These are phyloP conservation scores for Aphanocladium album DNA, from an alignment of 2,329 filamentous ascomycete genomes.

Conservation along the genomic window DNA sequence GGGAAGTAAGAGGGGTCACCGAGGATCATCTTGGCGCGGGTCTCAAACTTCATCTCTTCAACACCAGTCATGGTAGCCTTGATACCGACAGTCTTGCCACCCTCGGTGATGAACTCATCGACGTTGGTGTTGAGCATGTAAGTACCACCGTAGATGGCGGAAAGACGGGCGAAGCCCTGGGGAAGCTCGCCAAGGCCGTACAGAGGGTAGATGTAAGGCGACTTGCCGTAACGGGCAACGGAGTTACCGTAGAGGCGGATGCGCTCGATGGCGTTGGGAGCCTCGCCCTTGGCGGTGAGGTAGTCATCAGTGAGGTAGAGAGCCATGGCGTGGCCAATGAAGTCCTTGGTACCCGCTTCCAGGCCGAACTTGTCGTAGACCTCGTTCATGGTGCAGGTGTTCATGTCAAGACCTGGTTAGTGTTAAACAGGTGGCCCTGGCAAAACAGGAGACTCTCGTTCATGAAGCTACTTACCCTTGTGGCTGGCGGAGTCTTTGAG, in stretches of 20 bases:
- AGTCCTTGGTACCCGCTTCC: slow-evolving; percentile 83
- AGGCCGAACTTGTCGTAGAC: slow-evolving; percentile 97
- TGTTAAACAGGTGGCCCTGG: background rate
- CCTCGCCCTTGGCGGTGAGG: slow-evolving; percentile 65
- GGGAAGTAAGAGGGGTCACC: slow-evolving; percentile 97
- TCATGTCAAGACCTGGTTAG: slow-evolving; percentile 69
- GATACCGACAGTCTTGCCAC: slow-evolving; percentile 84
- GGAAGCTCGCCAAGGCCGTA: slow-evolving; percentile 97
- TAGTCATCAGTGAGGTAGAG: slow-evolving; percentile 90
- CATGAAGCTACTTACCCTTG: slow-evolving; percentile 60
- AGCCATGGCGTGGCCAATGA: slow-evolving; percentile 97
- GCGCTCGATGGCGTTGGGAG: slow-evolving; percentile 81
- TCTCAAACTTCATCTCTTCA: slow-evolving; percentile 91
- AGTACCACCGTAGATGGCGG: slow-evolving; percentile 96
- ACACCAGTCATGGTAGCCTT: slow-evolving; percentile 93
- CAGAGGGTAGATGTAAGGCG: slow-evolving; percentile 97
- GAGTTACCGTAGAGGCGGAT: slow-evolving; percentile 97
- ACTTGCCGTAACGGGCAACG: slow-evolving; percentile 95
- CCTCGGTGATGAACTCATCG: slow-evolving; percentile 83
- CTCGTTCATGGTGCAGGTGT: slow-evolving; percentile 86
- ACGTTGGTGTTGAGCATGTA: slow-evolving; percentile 98
- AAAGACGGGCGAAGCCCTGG: slow-evolving; percentile 94
- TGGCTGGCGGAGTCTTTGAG: slow-evolving; percentile 76
- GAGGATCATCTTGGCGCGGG: slow-evolving; percentile 92
- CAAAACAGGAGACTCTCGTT: background rate